Evolutionary conservation across 805 yeast genomes (phyloP), one percentile per base, ranked within the genome.

Genomic region (Sugiyamaella boreocaroliniensis): DNA sequence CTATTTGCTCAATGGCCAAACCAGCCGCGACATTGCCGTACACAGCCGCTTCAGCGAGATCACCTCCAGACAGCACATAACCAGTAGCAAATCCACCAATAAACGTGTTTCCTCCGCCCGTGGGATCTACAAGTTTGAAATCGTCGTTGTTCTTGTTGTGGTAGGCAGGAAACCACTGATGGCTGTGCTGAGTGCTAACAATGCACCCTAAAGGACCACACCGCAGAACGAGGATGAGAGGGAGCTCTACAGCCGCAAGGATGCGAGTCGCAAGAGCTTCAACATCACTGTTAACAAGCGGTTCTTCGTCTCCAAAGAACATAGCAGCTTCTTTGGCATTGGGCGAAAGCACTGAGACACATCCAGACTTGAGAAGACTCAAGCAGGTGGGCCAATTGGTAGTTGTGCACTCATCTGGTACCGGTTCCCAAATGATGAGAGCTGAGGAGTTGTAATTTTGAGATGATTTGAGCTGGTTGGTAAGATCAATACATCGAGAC

Each of bases 51-150:
- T 67, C 62, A 73, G 65, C 79, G 71, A 40, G 73, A 68, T 29
- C 68, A 42, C 57, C 80, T 68, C 48, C 48, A 11, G 49, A 40
- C 14, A 82, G 64, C 1, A 77, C 70, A 57, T 77, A 80, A 0
- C 82, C 93, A 1, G 83, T 70, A 9, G 83, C 78, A 51, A 89
- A 78, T 0, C 86, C 95, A 0, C 97, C 97, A 49, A 88, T 79
- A 64, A 85, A 89, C 0, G 96, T 77, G 63, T 90, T 95, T 0
- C 98, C 98, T 15, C 95, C 96, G 0, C 98, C 98, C 0, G 97
- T 90, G 2, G 97, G 95, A 66, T 90, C 98, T 1, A 86, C 72
- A 0, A 89, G 89, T 47, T 67, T 65, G 2, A 62, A 60, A 9
- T 59, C 57, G 1, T 44, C 16, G 18, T 52, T 47, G 15, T 29